These are phyloP conservation scores for Volvariella surrecta DNA, from an alignment of 1,284 basidiomycete species.

Conservation along the genomic window DNA sequence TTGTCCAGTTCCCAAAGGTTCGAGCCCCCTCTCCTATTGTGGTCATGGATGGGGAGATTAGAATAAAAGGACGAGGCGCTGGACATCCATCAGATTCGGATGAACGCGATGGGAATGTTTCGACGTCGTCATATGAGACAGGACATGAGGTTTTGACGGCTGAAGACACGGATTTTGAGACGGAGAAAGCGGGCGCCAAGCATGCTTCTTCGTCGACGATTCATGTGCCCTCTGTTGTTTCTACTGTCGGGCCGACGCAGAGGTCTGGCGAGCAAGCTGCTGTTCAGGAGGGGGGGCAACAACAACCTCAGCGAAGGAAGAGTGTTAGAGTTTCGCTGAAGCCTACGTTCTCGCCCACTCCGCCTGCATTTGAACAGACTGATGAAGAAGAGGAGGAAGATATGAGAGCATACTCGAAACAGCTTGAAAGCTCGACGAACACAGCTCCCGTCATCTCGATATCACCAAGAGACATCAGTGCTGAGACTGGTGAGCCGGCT, in stretches of 20 bases:
- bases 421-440: no score
- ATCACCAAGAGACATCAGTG: no score
- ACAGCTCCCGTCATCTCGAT: no score
- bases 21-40: not conserved
- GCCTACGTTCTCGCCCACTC: constrained; percentile 63
- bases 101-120: constrained; percentile 15
- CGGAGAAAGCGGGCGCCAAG: constrained; percentile 6
- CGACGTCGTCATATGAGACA: constrained; percentile 54
- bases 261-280: not conserved
- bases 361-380: constrained; percentile 55
- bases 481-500: no score
- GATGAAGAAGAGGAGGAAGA: constrained; percentile 25
- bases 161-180: constrained; percentile 7
- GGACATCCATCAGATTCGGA: constrained; percentile 4
- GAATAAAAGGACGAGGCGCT: constrained; percentile 12
- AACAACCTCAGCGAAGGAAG: constrained; percentile 43
- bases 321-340: constrained; percentile 66
- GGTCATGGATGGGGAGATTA: constrained; percentile 8
- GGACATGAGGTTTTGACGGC: constrained; percentile 39
- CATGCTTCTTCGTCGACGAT: constrained; percentile 5
- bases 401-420: no score
- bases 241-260: no score
- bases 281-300: constrained; percentile 1
- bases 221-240: not conserved
- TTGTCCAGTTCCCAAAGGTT: not conserved